These are phyloP conservation scores for Cicer cuneatum DNA, from an alignment of 306 rosid species.

Conservation along the genomic window DNA sequence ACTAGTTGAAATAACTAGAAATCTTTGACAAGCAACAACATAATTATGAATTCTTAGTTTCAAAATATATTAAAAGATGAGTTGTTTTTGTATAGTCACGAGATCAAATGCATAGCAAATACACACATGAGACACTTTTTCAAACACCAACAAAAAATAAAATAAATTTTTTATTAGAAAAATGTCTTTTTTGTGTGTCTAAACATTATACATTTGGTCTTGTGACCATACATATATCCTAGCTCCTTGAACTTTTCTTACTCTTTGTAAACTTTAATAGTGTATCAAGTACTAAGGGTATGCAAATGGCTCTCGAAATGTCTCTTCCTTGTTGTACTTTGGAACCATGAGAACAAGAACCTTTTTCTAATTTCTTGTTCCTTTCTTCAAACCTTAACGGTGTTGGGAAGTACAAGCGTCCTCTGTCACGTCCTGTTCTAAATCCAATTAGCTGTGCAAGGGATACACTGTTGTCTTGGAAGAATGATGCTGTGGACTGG, in stretches of 20 bases:
- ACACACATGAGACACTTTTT: too few species aligned
- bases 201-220: too few species aligned
- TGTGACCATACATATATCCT: background rate
- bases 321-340: conserved; percentile 42
- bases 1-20: conserved; percentile 9
- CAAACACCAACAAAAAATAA: too few species aligned
- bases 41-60: background rate
- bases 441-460: conserved; percentile 78
- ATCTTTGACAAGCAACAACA: conserved; percentile 9
- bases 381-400: conserved; percentile 51
- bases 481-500: conserved; percentile 83
- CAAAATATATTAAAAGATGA: too few species aligned
- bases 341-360: conserved; percentile 46
- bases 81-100: too few species aligned
- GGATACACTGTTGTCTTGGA: conserved; percentile 74
- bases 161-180: too few species aligned
- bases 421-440: conserved; percentile 51
- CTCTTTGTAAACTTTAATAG: conserved; percentile 45
- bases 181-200: too few species aligned
- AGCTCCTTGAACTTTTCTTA: conserved; percentile 59
- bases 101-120: too few species aligned
- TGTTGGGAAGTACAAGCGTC: conserved; percentile 53
- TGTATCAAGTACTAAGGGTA: conserved; percentile 48
- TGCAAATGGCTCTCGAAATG: conserved; percentile 55
- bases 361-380: conserved; percentile 35